phyloP scores from a whole-genome alignment of 2,329 filamentous ascomycete species.

The Dothideomycetes sp. region DNA sequence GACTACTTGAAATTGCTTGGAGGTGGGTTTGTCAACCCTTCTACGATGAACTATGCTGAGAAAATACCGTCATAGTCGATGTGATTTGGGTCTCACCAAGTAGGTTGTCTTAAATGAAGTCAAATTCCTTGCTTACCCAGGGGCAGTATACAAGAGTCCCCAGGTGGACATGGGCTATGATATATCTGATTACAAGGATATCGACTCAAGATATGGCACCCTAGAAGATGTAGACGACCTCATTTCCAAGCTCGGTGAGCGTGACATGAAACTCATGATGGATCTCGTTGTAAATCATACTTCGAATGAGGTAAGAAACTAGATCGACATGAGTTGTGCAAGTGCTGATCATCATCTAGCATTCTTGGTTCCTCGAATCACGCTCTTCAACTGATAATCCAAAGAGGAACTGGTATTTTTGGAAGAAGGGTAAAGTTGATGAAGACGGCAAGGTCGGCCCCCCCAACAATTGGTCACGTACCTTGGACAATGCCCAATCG shows the following conservation, averaged over 20 bases:
- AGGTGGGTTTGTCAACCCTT: no score
- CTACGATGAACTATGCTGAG: not conserved
- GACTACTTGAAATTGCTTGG: conserved; percentile 50
- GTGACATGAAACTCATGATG: conserved; percentile 58
- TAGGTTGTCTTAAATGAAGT: no score
- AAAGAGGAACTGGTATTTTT: conserved; percentile 61
- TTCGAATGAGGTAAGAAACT: no score
- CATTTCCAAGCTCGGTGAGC: conserved; percentile 45
- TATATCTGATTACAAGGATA: conserved; percentile 52
- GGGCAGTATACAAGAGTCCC: conserved; percentile 49
- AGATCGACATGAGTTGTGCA: no score
- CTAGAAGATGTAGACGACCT: conserved; percentile 52
- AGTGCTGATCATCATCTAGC: no score
- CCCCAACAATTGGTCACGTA: conserved; percentile 61
- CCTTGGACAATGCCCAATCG: conserved; percentile 43
- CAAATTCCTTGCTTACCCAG: not conserved
- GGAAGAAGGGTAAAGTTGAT: conserved; percentile 27
- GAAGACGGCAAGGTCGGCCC: conserved; percentile 49
- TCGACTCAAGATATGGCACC: conserved; percentile 54
- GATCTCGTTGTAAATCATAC: conserved; percentile 70
- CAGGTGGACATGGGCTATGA: conserved; percentile 60
- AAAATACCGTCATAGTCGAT: conserved; percentile 42
- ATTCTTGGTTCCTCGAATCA: conserved; percentile 61
- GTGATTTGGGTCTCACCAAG: conserved; percentile 56
- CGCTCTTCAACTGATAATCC: conserved; percentile 48